phyloP scores from a whole-genome alignment of 495 filamentous ascomycete species.

The Xylaria flabelliformis region DNA sequence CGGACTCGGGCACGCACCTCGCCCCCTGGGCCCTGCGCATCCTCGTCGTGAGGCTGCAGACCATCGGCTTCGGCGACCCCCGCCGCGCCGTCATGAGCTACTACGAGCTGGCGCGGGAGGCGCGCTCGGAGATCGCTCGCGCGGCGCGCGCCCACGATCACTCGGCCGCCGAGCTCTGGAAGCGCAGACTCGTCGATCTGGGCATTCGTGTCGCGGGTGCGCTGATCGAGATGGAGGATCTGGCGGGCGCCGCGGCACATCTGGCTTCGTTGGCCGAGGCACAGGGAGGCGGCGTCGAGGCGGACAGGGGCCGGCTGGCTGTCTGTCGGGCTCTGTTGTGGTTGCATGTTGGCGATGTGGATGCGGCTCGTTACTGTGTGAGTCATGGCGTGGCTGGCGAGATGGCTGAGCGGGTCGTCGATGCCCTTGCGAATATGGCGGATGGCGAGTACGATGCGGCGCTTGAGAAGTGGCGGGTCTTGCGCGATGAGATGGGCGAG shows the following conservation, averaged over 20 bases:
- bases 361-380: conserved; percentile 64
- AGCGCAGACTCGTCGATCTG: conserved; percentile 69
- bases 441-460: conserved; percentile 74
- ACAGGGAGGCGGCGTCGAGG: conserved; percentile 38
- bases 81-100: conserved; percentile 85
- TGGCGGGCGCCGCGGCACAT: conserved; percentile 75
- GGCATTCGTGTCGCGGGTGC: conserved; percentile 80
- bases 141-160: conserved; percentile 46
- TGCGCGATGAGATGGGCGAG: conserved; percentile 52
- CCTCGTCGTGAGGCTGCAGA: conserved; percentile 80
- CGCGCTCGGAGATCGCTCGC: conserved; percentile 58
- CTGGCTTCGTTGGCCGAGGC: conserved; percentile 55
- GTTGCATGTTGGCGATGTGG: conserved; percentile 76
- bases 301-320: conserved; percentile 39
- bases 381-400: conserved; percentile 34
- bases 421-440: conserved; percentile 76
- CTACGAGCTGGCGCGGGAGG: conserved; percentile 85
- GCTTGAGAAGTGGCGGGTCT: conserved; percentile 64
- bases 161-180: conserved; percentile 67
- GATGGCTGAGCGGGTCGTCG: conserved; percentile 51
- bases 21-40: conserved; percentile 89
- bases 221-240: conserved; percentile 89
- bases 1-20: conserved; percentile 59
- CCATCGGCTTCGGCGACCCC: conserved; percentile 81
- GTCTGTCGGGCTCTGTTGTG: conserved; percentile 68